These are phyloP conservation scores for Onygenales sp. DNA, from an alignment of 2,329 filamentous ascomycete species.

Conservation along the genomic window DNA sequence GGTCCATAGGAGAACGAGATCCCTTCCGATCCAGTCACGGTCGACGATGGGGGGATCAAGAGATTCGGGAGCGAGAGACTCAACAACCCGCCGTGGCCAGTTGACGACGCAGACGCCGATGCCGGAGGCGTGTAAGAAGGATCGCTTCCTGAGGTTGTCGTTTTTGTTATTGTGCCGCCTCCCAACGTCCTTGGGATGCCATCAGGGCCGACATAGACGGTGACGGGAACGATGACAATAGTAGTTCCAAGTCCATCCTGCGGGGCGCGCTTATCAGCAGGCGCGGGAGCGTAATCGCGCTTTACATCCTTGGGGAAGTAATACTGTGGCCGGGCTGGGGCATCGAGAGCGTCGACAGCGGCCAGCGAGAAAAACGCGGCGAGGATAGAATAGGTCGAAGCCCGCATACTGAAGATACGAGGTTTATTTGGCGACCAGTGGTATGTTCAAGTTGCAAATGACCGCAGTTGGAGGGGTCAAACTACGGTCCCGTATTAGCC, in stretches of 20 bases:
- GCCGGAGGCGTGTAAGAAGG: background rate
- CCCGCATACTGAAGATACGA: background rate
- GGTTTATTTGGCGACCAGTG: background rate
- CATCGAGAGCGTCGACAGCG: background rate
- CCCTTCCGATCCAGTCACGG: background rate
- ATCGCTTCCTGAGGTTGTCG: background rate
- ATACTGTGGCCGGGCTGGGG: background rate
- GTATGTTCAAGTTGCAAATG: too few species aligned
- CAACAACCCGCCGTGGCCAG: background rate
- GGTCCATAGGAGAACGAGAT: background rate
- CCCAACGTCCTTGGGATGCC: conserved; percentile 8
- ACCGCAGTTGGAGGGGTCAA: too few species aligned
- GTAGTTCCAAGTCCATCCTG: conserved; percentile 4
- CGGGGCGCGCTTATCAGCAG: conserved; percentile 10
- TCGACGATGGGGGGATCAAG: background rate
- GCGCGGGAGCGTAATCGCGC: conserved; percentile 6
- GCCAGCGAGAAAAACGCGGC: background rate
- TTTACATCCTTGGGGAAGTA: conserved; percentile 22
- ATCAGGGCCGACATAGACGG: conserved; percentile 9
- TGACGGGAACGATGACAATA: conserved; percentile 9
- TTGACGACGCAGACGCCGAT: background rate
- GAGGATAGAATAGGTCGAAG: background rate
- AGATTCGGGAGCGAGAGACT: background rate
- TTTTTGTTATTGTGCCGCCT: conserved; percentile 15
- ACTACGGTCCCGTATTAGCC: background rate